Evolutionary conservation across 129 eudicot species (phyloP).

Genomic region (Flaveria ramosissima): DNA sequence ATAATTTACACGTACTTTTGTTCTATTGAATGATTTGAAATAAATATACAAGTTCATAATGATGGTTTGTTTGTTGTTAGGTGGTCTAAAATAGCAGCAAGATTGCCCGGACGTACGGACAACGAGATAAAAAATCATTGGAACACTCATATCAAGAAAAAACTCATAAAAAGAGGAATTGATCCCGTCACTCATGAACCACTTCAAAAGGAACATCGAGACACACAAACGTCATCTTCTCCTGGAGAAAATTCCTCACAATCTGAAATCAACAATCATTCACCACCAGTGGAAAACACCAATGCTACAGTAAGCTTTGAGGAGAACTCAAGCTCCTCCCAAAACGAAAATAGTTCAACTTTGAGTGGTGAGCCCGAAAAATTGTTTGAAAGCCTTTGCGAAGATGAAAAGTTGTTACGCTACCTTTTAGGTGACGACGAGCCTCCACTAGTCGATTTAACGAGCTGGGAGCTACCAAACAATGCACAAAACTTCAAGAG

Average conservation of each 20-base stretch:
- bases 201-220: conserved; percentile 48
- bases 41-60: too few species aligned
- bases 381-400: conserved; percentile 42
- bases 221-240: conserved; percentile 21
- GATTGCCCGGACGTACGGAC: conserved; percentile 86
- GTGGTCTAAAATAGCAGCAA: conserved; percentile 95
- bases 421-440: conserved; percentile 65
- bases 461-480: conserved; percentile 60
- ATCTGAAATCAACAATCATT: conserved; percentile 22
- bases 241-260: conserved; percentile 32
- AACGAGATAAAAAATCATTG: conserved; percentile 93
- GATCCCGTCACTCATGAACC: conserved; percentile 97
- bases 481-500: conserved; percentile 25
- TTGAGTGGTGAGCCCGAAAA: conserved; percentile 43
- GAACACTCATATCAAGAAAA: conserved; percentile 95
- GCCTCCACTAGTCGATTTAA: conserved; percentile 42
- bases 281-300: conserved; percentile 17
- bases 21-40: too few species aligned
- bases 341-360: conserved; percentile 40
- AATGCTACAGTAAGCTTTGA: conserved; percentile 39
- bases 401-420: conserved; percentile 64
- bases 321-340: conserved; percentile 52
- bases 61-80: conserved; percentile 32
- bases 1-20: too few species aligned
- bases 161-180: conserved; percentile 83